Conservation (phyloP, 1,139 yeast genomes). For the Yamadazyma diospyri region DNA sequence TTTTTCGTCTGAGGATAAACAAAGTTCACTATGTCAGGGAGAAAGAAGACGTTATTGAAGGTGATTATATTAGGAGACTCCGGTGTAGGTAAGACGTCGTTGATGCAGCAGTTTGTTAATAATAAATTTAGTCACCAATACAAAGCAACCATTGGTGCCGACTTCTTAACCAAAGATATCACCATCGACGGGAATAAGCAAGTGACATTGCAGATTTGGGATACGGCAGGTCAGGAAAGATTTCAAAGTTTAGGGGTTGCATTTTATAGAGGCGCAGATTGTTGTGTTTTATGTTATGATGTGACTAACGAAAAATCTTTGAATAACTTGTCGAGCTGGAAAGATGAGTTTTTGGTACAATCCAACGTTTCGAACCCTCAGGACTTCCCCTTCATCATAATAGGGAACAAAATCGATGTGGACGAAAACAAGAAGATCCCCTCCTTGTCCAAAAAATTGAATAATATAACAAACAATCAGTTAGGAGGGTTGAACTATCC, state of each 20-base stretch:
- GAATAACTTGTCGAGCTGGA: constrained; percentile 87
- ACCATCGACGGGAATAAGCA: constrained; percentile 71
- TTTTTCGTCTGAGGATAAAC: too few relatives aligned
- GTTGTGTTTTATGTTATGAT: constrained; percentile 94
- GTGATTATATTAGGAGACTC: constrained; percentile 95
- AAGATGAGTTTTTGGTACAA: constrained; percentile 91
- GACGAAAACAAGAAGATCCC: constrained; percentile 88
- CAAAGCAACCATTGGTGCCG: constrained; percentile 98
- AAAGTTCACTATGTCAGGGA: constrained; percentile 53
- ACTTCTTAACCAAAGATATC: constrained; percentile 88
- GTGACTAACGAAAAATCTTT: constrained; percentile 91
- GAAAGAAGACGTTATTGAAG: constrained; percentile 88
- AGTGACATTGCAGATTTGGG: constrained; percentile 92
- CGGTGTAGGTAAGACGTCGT: constrained; percentile 95
- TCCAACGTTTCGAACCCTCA: constrained; percentile 93
- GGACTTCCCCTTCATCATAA: constrained; percentile 89
- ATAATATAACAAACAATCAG: constrained; percentile 73
- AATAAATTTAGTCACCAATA: constrained; percentile 94
- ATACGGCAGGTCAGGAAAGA: constrained; percentile 98
- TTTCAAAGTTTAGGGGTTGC: constrained; percentile 97
- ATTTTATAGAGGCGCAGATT: constrained; percentile 96
- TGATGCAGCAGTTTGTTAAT: constrained; percentile 95
- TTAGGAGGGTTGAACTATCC: constrained; percentile 80
- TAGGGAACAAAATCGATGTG: constrained; percentile 93
- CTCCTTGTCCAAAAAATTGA: constrained; percentile 73